Evolutionary conservation across 192 early-diverging fungal genomes (phyloP), one percentile per base, ranked within the genome.

Genomic region (Coemansia sp.): DNA sequence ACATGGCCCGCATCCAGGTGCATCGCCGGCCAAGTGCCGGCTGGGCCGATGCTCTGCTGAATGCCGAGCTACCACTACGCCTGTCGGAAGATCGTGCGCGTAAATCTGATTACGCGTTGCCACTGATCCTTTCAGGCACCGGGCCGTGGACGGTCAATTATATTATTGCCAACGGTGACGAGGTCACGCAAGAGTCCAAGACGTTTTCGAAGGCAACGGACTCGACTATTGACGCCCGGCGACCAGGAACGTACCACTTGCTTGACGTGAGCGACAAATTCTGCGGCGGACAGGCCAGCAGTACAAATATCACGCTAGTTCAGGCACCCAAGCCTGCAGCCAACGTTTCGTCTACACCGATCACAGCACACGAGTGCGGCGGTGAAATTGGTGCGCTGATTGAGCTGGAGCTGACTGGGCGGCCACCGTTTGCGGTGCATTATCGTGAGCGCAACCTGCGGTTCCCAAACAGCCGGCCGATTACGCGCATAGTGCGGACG

Each of bases 301-400:
- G 23, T 3, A 22, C 62, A 21, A 62, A 63, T 12, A 60, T 82
- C 53, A 64, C 71, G 14, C 47, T 82, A 49, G 65, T 57, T n/a
- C 59, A 37, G 3, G 64, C 74, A 5, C 57, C 63, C 10, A 48
- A 29, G 37, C 80, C 80, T 6, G n/a, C 38, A 4, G 59, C 61
- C 19, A 71, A 64, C 23, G 48, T 82, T 25, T 63, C 62, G n/a
- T 58, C 80, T 25, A 49, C 65, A 38, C 59, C 80, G 1, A 73
- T 82, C 15, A 77, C 65, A 24, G 70, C 80, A n/a, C 72, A 61
- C 37, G 80, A 76, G 47, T 82, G 80, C 38, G 80, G 67, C 25
- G 80, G 80, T 15, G 70, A 67, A 39, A 77, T 82, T 22, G 80
- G 80, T 41, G 70, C 71, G 4, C 62, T 70, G 57, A 22, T 82